phyloP scores from a whole-genome alignment of 2,329 filamentous ascomycete species.

The Hypoxylon sp. region DNA sequence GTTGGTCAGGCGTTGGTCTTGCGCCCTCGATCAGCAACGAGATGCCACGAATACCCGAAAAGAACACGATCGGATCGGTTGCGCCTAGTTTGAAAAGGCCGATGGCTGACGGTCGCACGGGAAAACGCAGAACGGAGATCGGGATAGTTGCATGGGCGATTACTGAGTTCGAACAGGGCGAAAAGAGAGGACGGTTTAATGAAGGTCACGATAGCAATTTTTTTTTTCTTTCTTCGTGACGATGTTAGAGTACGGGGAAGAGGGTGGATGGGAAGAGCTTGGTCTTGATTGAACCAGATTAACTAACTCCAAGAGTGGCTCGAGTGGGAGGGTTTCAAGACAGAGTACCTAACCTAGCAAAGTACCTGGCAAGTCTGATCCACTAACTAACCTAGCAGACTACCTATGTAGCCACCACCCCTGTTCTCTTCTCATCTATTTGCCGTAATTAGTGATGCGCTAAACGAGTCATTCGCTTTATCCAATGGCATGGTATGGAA shows the following conservation, averaged over 20 bases:
- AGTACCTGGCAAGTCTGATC: background rate
- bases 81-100: slow-evolving; percentile 38
- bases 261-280: slow-evolving; percentile 22
- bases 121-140: slow-evolving; percentile 21
- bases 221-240: slow-evolving; percentile 23
- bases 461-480: slow-evolving; percentile 29
- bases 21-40: slow-evolving; percentile 41
- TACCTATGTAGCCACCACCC: slow-evolving; percentile 5
- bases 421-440: slow-evolving; percentile 8
- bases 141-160: slow-evolving; percentile 19
- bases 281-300: slow-evolving; percentile 12
- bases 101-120: slow-evolving; percentile 37
- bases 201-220: slow-evolving; percentile 19
- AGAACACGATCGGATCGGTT: slow-evolving; percentile 39
- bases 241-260: background rate
- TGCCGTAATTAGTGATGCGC: slow-evolving; percentile 34
- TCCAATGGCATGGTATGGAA: slow-evolving; percentile 26
- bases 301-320: slow-evolving; percentile 6
- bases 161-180: slow-evolving; percentile 10
- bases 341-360: no score
- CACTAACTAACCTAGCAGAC: background rate
- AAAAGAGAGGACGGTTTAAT: slow-evolving; percentile 20
- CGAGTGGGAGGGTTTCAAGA: slow-evolving; percentile 29
- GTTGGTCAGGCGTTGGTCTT: slow-evolving; percentile 43
- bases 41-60: slow-evolving; percentile 46